phyloP scores from a whole-genome alignment of 208 protist genomes.

The Crithidia acanthocephali region DNA sequence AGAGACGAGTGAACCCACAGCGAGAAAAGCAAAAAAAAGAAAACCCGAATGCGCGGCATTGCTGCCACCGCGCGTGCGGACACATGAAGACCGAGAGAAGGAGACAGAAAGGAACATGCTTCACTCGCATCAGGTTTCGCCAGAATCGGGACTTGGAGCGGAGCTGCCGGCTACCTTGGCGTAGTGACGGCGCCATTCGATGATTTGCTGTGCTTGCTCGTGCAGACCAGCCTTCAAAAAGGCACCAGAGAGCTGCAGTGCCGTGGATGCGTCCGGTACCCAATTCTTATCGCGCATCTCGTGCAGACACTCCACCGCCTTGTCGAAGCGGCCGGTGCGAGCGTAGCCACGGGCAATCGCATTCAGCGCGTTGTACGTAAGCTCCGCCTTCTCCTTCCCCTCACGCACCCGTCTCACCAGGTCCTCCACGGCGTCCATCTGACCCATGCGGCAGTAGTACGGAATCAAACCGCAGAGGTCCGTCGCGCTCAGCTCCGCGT shows the following conservation, averaged over 20 bases:
- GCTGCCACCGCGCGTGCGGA: too few species aligned
- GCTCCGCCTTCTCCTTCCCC: slow-evolving; percentile 26
- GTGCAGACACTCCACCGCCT: slow-evolving; percentile 84
- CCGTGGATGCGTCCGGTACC: slow-evolving; percentile 83
- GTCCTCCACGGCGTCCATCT: slow-evolving; percentile 79
- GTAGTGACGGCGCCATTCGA: slow-evolving; percentile 88
- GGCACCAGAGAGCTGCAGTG: slow-evolving; percentile 71
- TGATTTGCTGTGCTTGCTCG: slow-evolving; percentile 86
- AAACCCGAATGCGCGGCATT: too few species aligned
- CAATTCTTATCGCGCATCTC: slow-evolving; percentile 77
- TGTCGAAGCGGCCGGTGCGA: slow-evolving; percentile 77
- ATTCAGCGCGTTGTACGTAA: slow-evolving; percentile 79
- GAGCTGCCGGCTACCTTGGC: slow-evolving; percentile 46
- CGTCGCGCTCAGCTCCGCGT: slow-evolving; percentile 25
- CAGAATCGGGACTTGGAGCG: too few species aligned
- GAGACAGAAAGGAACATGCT: too few species aligned
- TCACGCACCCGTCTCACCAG: slow-evolving; percentile 41
- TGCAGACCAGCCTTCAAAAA: slow-evolving; percentile 90
- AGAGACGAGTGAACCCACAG: too few species aligned
- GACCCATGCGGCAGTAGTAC: slow-evolving; percentile 81
- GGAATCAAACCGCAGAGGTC: slow-evolving; percentile 75
- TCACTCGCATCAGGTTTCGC: too few species aligned
- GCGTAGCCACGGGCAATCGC: slow-evolving; percentile 84
- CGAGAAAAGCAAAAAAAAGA: too few species aligned
- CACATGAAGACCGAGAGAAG: too few species aligned